phyloP scores from a whole-genome alignment of 2,329 filamentous ascomycete genomes.

The Aureobasidium sp. region DNA sequence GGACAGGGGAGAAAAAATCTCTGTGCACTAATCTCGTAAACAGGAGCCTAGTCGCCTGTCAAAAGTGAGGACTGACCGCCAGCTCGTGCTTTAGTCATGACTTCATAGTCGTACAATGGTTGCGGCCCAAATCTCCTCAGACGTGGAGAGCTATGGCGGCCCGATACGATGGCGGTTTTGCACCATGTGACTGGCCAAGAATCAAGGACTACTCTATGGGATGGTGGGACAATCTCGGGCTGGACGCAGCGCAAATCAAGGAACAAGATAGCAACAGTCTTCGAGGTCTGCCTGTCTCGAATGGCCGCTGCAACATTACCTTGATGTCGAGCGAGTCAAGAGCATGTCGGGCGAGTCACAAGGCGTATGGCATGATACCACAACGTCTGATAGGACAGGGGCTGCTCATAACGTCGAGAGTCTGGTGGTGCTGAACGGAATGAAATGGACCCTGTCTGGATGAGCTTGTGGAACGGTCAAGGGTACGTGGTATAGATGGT shows the following conservation, averaged over 20 bases:
- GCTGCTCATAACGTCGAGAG: background rate
- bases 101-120: slow-evolving; percentile 3
- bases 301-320: background rate
- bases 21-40: background rate
- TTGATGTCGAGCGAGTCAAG: slow-evolving; percentile 6
- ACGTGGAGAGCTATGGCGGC: background rate
- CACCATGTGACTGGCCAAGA: slow-evolving; percentile 1
- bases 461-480: background rate
- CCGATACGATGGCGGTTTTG: slow-evolving; percentile 1
- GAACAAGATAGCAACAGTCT: slow-evolving; percentile 6
- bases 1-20: background rate
- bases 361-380: background rate
- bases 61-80: background rate
- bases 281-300: background rate
- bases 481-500: background rate
- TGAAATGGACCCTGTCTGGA: slow-evolving; percentile 1
- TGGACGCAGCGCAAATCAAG: background rate
- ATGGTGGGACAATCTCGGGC: slow-evolving; percentile 3
- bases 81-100: slow-evolving; percentile 2
- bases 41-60: background rate
- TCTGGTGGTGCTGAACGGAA: background rate
- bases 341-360: background rate
- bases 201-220: background rate
- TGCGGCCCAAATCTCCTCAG: background rate
- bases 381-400: slow-evolving; percentile 2